These are phyloP conservation scores for Schizophyllum commune DNA, from an alignment of 1,284 basidiomycete species.

Conservation along the genomic window DNA sequence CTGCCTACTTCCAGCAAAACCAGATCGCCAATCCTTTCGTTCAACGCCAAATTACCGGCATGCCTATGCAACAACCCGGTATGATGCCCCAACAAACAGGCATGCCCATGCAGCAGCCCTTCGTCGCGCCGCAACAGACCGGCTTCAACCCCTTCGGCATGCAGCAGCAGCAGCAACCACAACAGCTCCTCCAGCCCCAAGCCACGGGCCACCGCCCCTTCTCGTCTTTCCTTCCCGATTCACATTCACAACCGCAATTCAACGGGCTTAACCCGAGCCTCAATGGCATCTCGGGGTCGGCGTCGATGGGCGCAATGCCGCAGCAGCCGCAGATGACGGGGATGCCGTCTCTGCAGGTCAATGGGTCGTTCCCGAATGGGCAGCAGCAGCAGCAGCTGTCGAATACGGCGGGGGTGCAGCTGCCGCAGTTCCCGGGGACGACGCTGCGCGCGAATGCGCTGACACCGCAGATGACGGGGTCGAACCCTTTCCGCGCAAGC, in stretches of 20 bases:
- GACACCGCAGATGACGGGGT: slow-evolving; percentile 37
- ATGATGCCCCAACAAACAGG: slow-evolving; percentile 16
- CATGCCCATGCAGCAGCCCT: slow-evolving; percentile 46
- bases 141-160: slow-evolving; percentile 18
- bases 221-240: slow-evolving; percentile 7
- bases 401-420: neutral
- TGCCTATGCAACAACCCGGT: slow-evolving; percentile 17
- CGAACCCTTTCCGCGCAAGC: slow-evolving; percentile 67
- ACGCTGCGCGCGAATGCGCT: slow-evolving; percentile 1
- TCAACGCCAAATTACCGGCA: slow-evolving; percentile 43
- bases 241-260: neutral
- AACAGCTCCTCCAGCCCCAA: slow-evolving; percentile 39
- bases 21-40: slow-evolving; percentile 74
- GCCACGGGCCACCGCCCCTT: slow-evolving; percentile 64
- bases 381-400: neutral
- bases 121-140: slow-evolving; percentile 37
- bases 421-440: neutral
- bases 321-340: neutral
- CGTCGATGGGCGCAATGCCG: slow-evolving; percentile 3
- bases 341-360: neutral
- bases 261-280: neutral
- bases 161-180: slow-evolving; percentile 29
- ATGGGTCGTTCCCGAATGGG: neutral
- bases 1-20: slow-evolving; percentile 55
- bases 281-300: neutral